phyloP scores from a whole-genome alignment of 2,329 filamentous ascomycete genomes.

The Botrytis deweyae region DNA sequence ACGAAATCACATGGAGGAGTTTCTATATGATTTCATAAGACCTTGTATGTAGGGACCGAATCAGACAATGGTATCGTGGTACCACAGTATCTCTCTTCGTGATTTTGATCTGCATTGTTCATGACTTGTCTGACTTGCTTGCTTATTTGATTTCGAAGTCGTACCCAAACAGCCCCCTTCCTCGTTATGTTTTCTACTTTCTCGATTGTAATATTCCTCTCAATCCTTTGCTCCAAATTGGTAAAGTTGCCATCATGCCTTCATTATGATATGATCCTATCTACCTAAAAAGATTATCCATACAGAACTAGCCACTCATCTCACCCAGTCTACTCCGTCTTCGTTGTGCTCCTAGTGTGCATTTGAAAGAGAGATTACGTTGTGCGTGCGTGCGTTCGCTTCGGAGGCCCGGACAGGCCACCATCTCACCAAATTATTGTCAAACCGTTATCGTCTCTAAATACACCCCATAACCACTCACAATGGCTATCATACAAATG shows the following conservation, averaged over 20 bases:
- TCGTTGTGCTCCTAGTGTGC: neutral
- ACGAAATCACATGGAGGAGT: neutral
- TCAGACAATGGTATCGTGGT: neutral
- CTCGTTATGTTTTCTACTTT: neutral
- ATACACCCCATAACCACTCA: neutral
- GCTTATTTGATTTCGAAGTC: neutral
- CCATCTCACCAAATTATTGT: neutral
- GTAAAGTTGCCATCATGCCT: neutral
- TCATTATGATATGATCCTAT: neutral
- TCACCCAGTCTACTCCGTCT: neutral
- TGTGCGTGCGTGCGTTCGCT: neutral
- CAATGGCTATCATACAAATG: neutral
- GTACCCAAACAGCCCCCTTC: neutral
- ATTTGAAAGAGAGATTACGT: neutral
- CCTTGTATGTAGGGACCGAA: neutral
- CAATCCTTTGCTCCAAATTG: neutral
- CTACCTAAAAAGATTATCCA: neutral
- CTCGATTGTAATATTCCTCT: neutral
- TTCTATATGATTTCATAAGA: neutral
- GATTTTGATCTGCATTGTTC: neutral
- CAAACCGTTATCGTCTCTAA: constrained; percentile 17
- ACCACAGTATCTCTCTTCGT: neutral
- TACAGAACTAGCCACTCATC: neutral
- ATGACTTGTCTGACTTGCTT: neutral
- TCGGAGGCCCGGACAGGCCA: neutral